Conservation (phyloP, 2,329 filamentous ascomycete genomes). For the Chrysoporthe cubensis region DNA sequence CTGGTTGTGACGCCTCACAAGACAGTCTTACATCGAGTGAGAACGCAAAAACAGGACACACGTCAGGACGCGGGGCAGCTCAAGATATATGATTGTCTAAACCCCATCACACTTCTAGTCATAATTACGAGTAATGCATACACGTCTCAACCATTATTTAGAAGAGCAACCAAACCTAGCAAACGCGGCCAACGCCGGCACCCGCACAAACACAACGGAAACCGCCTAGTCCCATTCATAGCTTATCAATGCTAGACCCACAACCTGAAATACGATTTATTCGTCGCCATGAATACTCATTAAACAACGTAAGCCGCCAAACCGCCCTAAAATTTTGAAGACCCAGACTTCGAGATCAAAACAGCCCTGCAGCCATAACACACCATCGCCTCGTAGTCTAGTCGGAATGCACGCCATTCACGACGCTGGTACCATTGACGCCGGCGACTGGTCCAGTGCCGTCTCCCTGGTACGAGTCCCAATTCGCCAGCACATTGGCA, state of each 20-base stretch:
- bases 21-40: background rate
- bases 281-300: constrained; percentile 20
- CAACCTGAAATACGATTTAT: constrained; percentile 15
- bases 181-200: constrained; percentile 29
- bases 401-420: constrained; percentile 24
- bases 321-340: background rate
- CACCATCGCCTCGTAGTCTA: background rate
- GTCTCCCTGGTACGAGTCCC: constrained; percentile 72
- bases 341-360: background rate
- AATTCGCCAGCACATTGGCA: constrained; percentile 82
- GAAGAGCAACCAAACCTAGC: constrained; percentile 3
- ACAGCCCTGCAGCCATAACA: background rate
- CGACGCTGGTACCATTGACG: constrained; percentile 17
- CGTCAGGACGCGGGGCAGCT: background rate
- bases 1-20: background rate
- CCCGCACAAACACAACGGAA: constrained; percentile 20
- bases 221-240: constrained; percentile 19
- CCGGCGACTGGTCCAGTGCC: constrained; percentile 33
- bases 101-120: constrained; percentile 11
- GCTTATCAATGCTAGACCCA: constrained; percentile 20
- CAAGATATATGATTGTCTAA: constrained; percentile 15
- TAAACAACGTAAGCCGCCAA: constrained; percentile 9
- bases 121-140: constrained; percentile 20
- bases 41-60: background rate
- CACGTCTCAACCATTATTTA: background rate